Evolutionary conservation across 257 asterid genomes (phyloP), one percentile per base, ranked within the genome.

Genomic region (Paraleonurus japonicus): DNA sequence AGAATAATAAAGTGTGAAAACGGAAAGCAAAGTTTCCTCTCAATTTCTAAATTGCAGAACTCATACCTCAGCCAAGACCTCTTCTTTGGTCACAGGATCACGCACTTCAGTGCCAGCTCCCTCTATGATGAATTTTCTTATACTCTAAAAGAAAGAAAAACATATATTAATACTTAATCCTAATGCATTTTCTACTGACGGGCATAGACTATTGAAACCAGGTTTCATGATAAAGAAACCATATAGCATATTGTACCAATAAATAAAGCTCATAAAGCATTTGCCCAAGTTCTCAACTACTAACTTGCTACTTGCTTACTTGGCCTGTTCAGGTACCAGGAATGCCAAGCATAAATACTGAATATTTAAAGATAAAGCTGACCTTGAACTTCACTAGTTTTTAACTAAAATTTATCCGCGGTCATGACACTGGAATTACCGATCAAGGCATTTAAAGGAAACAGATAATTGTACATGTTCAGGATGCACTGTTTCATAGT

Each of bases 41-140:
- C 28, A 13, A 16, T 41, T 61, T 66, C 51, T 55, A 58, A 41
- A 13, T 58, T 28, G 47, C 11, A 65, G 39, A 75, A 71, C 20
- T 13, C 75, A 50, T 75, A 92, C 96, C 98, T 89, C 98, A 9
- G 90, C 79, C 71, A 88, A 60, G 70, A 92, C 81, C 82, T 92
- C 96, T 66, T 92, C 94, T 84, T 89, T 92, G 26, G 89, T 87
- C 73, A 89, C 92, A 7, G 98, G 95, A 37, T 83, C 86, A 67
- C 89, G 95, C 41, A 92, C 54, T 69, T 83, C 95, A 30, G 55
- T 78, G 73, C 85, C 96, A 51, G 85, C 79, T 0, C 88, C 96
- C 72, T 82, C 85, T 75, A 83, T 72, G 73, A 84, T 73, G 79
- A 86, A 82, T 82, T 83, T 89, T 50, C 93, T 88, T 70, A 92